phyloP scores from a whole-genome alignment of 306 rosid species.

The Trifolium fragiferum region DNA sequence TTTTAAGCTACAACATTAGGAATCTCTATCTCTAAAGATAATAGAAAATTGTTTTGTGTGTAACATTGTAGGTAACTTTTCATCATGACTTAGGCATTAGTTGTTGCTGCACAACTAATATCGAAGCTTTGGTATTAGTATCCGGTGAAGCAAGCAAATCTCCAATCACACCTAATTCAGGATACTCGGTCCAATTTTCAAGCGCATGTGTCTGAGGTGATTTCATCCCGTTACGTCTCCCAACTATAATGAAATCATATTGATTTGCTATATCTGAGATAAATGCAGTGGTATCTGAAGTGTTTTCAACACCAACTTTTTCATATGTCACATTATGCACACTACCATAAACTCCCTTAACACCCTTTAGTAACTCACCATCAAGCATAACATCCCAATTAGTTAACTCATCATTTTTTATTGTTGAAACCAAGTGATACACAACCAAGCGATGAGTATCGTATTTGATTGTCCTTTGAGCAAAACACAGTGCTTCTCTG shows the following conservation, averaged over 20 bases:
- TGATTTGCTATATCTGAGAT: not conserved
- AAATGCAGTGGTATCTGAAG: not conserved
- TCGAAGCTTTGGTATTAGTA: no score
- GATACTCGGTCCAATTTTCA: not conserved
- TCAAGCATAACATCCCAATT: constrained; percentile 13
- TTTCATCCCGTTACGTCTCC: constrained; percentile 5
- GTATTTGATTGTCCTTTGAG: not conserved
- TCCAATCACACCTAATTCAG: constrained; percentile 20
- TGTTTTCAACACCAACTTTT: not conserved
- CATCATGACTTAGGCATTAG: not conserved
- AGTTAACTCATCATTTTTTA: not conserved
- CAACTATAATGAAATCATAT: constrained; percentile 13
- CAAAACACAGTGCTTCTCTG: constrained; percentile 24
- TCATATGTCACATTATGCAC: not conserved
- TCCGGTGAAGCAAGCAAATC: constrained; percentile 23
- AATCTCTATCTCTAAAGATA: not conserved
- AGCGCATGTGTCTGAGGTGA: constrained; percentile 8
- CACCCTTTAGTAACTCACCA: not conserved
- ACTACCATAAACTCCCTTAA: not conserved
- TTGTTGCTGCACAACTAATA: no score
- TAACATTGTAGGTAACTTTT: not conserved
- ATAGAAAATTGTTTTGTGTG: not conserved
- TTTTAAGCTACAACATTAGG: not conserved
- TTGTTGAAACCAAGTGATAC: not conserved
- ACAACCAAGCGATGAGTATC: not conserved